Evolutionary conservation across 106 monocot species (phyloP).

Genomic region (Narthecium ossifragum): DNA sequence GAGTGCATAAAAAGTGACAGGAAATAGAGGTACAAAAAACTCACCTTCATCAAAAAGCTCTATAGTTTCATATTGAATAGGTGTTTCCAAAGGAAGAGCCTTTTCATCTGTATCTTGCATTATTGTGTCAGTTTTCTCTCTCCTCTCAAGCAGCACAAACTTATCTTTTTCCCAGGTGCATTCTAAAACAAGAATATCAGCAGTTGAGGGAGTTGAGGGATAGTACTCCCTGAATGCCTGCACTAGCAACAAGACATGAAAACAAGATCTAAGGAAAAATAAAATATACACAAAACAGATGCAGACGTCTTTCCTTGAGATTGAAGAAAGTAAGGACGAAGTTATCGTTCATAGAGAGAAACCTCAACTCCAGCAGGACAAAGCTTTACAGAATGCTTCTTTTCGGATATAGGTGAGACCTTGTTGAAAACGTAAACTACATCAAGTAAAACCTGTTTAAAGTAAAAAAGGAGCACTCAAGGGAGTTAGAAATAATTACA

Average conservation of each 20-base stretch:
- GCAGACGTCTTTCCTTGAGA: background rate
- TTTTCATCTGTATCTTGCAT: slow-evolving; percentile 16
- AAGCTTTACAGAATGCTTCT: slow-evolving; percentile 62
- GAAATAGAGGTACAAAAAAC: background rate
- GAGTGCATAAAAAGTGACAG: background rate
- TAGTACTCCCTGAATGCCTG: slow-evolving; percentile 80
- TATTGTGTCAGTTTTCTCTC: slow-evolving; percentile 6
- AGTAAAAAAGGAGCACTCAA: background rate
- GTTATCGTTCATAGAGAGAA: slow-evolving; percentile 1
- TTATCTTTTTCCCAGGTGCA: slow-evolving; percentile 83
- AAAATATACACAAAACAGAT: background rate
- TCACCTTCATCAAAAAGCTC: slow-evolving; percentile 53
- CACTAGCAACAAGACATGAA: background rate
- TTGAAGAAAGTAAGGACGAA: background rate
- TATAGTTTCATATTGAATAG: slow-evolving; percentile 59
- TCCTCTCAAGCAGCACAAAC: slow-evolving; percentile 77
- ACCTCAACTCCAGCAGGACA: slow-evolving; percentile 59
- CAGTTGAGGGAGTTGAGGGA: slow-evolving; percentile 37
- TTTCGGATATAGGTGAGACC: slow-evolving; percentile 44
- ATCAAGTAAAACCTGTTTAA: slow-evolving; percentile 63
- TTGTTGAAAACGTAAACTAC: slow-evolving; percentile 67
- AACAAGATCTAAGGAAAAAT: too few relatives aligned
- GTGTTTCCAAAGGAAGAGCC: slow-evolving; percentile 16
- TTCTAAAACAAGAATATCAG: slow-evolving; percentile 34
- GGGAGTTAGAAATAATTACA: background rate